phyloP scores from a whole-genome alignment of 345 rosid genomes.

The Psidium friedrichsthalianum region DNA sequence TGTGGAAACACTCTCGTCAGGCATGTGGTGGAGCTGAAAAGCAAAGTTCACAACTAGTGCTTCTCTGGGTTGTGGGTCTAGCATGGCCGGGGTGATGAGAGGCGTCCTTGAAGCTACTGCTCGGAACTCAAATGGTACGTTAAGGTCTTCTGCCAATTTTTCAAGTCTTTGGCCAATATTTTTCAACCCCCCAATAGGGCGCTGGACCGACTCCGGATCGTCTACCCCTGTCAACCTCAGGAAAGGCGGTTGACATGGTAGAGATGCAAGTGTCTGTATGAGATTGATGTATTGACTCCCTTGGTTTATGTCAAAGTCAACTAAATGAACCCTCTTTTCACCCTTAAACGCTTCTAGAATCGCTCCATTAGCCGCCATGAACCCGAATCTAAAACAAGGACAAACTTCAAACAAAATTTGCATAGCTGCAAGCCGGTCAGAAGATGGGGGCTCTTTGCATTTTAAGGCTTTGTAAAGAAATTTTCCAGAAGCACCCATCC shows the following conservation, averaged over 20 bases:
- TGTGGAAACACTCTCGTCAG: slow-evolving; percentile 95
- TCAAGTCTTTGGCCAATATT: slow-evolving; percentile 82
- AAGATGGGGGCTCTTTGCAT: slow-evolving; percentile 97
- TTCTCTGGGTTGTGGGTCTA: slow-evolving; percentile 53
- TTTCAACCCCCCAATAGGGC: slow-evolving; percentile 59
- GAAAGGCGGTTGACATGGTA: slow-evolving; percentile 34
- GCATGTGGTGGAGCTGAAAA: slow-evolving; percentile 99
- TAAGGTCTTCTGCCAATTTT: slow-evolving; percentile 48
- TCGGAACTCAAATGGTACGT: slow-evolving; percentile 58
- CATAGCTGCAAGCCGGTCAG: slow-evolving; percentile 96
- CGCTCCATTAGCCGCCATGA: slow-evolving; percentile 84
- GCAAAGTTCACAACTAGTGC: slow-evolving; percentile 83
- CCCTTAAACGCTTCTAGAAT: slow-evolving; percentile 67
- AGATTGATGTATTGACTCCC: slow-evolving; percentile 89
- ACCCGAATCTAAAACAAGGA: slow-evolving; percentile 95
- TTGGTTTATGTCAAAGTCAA: slow-evolving; percentile 92
- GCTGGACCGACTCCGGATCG: slow-evolving; percentile 95
- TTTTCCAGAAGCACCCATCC: slow-evolving; percentile 86
- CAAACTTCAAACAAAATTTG: slow-evolving; percentile 94
- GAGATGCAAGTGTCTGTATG: slow-evolving; percentile 54
- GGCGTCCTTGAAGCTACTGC: slow-evolving; percentile 69
- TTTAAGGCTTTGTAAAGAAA: slow-evolving; percentile 73
- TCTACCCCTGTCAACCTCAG: slow-evolving; percentile 86
- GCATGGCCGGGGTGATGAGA: slow-evolving; percentile 59
- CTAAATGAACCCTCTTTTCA: slow-evolving; percentile 65